Evolutionary conservation across 768 basidiomycete species (phyloP).

Genomic region (Pleurotus citrinopileatus): DNA sequence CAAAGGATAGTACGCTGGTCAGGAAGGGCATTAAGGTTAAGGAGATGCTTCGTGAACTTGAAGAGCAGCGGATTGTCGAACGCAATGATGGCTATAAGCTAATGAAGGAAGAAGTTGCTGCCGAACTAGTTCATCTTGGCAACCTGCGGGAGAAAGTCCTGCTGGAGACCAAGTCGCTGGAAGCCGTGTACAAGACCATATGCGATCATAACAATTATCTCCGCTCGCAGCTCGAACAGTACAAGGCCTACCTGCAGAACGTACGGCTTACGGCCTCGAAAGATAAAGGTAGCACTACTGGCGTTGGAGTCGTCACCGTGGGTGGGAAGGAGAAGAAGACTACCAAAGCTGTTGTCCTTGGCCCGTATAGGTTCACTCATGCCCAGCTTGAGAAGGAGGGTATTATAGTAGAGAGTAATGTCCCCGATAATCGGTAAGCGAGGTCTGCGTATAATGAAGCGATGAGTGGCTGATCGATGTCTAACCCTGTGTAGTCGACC

Average conservation of each 20-base stretch:
- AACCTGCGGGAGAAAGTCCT: slow-evolving; percentile 96
- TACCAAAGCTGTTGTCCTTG: slow-evolving; percentile 79
- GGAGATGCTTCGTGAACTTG: slow-evolving; percentile 96
- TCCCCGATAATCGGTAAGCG: slow-evolving; percentile 88
- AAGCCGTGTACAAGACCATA: slow-evolving; percentile 99
- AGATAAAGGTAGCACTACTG: slow-evolving; percentile 84
- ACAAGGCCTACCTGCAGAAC: slow-evolving; percentile 99
- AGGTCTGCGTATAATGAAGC: neutral
- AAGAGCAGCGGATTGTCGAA: slow-evolving; percentile 87
- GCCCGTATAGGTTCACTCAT: slow-evolving; percentile 97
- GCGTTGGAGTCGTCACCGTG: slow-evolving; percentile 92
- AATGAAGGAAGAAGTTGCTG: slow-evolving; percentile 96
- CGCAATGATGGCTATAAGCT: slow-evolving; percentile 80
- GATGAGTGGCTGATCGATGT: slow-evolving; percentile 13
- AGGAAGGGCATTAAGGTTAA: slow-evolving; percentile 99
- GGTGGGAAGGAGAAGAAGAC: slow-evolving; percentile 98
- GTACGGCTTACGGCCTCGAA: slow-evolving; percentile 88
- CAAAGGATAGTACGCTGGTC: slow-evolving; percentile 94
- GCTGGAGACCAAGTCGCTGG: slow-evolving; percentile 87
- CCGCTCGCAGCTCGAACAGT: slow-evolving; percentile 94
- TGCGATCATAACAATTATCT: slow-evolving; percentile 99
- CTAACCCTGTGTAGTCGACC: slow-evolving; percentile 72
- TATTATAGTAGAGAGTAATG: slow-evolving; percentile 98
- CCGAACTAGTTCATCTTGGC: slow-evolving; percentile 93
- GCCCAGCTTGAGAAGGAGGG: slow-evolving; percentile 98